Evolutionary conservation across 2,329 filamentous ascomycete species (phyloP).

Genomic region (Aspergillus sp.): DNA sequence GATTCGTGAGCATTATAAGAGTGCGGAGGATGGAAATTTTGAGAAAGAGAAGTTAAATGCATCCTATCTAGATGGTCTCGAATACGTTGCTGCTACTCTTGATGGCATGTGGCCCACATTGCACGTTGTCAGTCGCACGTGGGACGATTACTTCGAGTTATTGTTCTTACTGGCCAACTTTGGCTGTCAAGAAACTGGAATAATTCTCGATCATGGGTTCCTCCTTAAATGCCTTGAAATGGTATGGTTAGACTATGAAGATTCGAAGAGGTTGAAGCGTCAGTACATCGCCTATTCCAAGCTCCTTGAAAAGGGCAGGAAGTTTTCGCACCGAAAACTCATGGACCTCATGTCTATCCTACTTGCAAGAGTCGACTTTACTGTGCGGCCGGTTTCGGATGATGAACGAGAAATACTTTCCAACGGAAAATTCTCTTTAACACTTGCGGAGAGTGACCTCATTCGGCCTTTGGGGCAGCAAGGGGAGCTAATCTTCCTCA

Average conservation of each 20-base stretch:
- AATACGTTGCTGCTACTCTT: slow-evolving; percentile 49
- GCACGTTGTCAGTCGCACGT: slow-evolving; percentile 62
- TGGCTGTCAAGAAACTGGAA: slow-evolving; percentile 57
- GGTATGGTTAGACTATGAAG: slow-evolving; percentile 58
- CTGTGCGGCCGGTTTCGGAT: slow-evolving; percentile 26
- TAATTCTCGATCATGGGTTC: slow-evolving; percentile 63
- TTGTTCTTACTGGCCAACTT: slow-evolving; percentile 65
- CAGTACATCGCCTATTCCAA: slow-evolving; percentile 53
- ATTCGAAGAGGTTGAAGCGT: slow-evolving; percentile 49
- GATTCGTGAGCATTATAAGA: slow-evolving; percentile 47
- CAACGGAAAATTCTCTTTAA: slow-evolving; percentile 36
- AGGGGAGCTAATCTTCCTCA: slow-evolving; percentile 45
- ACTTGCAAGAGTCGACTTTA: slow-evolving; percentile 40
- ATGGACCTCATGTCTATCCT: slow-evolving; percentile 43
- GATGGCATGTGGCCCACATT: slow-evolving; percentile 62
- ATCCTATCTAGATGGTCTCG: slow-evolving; percentile 30
- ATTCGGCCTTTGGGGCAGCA: slow-evolving; percentile 34
- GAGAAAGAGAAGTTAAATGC: slow-evolving; percentile 26
- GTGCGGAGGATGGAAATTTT: slow-evolving; percentile 23
- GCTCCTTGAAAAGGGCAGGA: slow-evolving; percentile 48
- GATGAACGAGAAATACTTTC: slow-evolving; percentile 23
- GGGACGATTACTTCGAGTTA: slow-evolving; percentile 76
- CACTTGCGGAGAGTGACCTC: slow-evolving; percentile 31
- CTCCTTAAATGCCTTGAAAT: slow-evolving; percentile 60
- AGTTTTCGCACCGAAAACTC: slow-evolving; percentile 45